A percentile compares a stretch with the other conserved stretches of the same genome.
phyloP scores from a whole-genome alignment of 2,329 filamentous ascomycete genomes.

The Scedosporium boydii region DNA sequence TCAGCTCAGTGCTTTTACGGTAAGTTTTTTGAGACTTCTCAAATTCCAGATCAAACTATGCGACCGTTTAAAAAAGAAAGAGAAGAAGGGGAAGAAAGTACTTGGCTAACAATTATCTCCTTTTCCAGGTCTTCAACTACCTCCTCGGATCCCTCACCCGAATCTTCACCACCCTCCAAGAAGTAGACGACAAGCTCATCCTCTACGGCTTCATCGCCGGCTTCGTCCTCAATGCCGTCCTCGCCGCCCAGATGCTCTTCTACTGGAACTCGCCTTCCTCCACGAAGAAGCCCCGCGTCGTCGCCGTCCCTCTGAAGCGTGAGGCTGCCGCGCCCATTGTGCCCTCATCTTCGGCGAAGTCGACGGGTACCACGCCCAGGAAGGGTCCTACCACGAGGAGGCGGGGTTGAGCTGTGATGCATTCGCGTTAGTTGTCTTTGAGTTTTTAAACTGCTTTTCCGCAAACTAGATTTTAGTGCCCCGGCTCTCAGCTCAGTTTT shows the following conservation, averaged over 20 bases:
- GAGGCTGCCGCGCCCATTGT: slow-evolving; percentile 20
- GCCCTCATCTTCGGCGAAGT: slow-evolving; percentile 13
- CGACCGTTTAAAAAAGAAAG: too few species aligned
- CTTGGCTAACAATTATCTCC: background rate
- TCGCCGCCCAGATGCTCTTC: slow-evolving; percentile 85
- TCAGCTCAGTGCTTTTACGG: slow-evolving; percentile 92
- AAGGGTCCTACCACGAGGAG: slow-evolving; percentile 34
- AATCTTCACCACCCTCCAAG: slow-evolving; percentile 95
- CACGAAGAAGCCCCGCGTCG: slow-evolving; percentile 19
- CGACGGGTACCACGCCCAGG: slow-evolving; percentile 23
- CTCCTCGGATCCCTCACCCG: slow-evolving; percentile 83
- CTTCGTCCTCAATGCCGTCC: slow-evolving; percentile 77
- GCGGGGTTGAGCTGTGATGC: slow-evolving; percentile 22
- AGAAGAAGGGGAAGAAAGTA: background rate
- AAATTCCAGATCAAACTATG: background rate
- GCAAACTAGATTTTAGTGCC: background rate
- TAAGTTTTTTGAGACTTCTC: slow-evolving; percentile 36
- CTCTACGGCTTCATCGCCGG: slow-evolving; percentile 90
- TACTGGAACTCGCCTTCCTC: slow-evolving; percentile 75
- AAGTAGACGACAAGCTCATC: slow-evolving; percentile 94
- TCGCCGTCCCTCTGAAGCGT: slow-evolving; percentile 27
- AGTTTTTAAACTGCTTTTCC: background rate
- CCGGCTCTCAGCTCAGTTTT: slow-evolving; percentile 1
- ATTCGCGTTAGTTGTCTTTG: background rate
- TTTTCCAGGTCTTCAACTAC: slow-evolving; percentile 85